These are phyloP conservation scores for Aspergillus coremiiformis DNA, from an alignment of 495 filamentous ascomycete genomes.

Conservation along the genomic window DNA sequence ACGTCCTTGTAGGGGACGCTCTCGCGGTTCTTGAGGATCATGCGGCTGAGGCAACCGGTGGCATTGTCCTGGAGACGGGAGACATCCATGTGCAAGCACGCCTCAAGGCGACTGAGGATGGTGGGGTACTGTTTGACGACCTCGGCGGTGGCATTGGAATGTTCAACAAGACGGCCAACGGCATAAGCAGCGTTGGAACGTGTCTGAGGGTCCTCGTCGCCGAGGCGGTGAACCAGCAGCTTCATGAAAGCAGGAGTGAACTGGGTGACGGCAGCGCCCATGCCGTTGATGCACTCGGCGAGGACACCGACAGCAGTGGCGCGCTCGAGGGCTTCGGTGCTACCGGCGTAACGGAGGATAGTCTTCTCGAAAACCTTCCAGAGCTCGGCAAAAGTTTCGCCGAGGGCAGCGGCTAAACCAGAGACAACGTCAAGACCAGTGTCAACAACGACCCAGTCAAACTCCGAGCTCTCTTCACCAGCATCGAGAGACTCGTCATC, in stretches of 20 bases:
- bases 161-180: constrained; percentile 70
- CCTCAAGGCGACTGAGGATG: constrained; percentile 78
- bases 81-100: constrained; percentile 64
- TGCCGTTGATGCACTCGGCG: constrained; percentile 83
- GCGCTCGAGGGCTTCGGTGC: constrained; percentile 76
- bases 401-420: constrained; percentile 74
- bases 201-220: constrained; percentile 84
- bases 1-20: constrained; percentile 72
- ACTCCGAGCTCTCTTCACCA: constrained; percentile 81
- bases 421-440: constrained; percentile 85
- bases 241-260: constrained; percentile 70
- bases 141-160: constrained; percentile 63
- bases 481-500: constrained; percentile 63
- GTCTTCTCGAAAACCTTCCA: constrained; percentile 93
- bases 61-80: constrained; percentile 87
- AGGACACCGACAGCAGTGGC: constrained; percentile 84
- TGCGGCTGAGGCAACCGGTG: constrained; percentile 82
- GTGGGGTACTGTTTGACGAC: constrained; percentile 65
- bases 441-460: constrained; percentile 94
- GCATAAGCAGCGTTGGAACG: constrained; percentile 93
- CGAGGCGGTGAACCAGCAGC: constrained; percentile 76
- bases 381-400: constrained; percentile 69
- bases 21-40: constrained; percentile 79
- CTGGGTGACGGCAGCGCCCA: constrained; percentile 69
- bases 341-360: constrained; percentile 77